phyloP scores from a whole-genome alignment of 2,329 filamentous ascomycete genomes.

The Shiraia bambusicola region DNA sequence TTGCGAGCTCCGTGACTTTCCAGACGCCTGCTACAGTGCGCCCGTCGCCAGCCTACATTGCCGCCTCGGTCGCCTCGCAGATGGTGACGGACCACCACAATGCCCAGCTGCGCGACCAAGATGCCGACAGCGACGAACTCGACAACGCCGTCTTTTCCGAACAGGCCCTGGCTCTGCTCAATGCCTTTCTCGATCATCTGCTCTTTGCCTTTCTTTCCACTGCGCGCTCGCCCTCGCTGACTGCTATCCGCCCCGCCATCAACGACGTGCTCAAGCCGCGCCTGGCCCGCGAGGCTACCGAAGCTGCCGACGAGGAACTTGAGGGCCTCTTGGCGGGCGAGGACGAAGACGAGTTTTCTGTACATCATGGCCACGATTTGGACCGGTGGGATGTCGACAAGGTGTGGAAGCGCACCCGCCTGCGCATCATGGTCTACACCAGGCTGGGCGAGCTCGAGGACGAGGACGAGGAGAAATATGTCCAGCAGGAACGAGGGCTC shows the following conservation, averaged over 20 bases:
- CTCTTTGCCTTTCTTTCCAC: constrained; percentile 85
- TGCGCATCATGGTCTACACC: constrained; percentile 98
- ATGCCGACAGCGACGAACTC: constrained; percentile 60
- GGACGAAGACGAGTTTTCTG: constrained; percentile 46
- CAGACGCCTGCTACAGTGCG: constrained; percentile 68
- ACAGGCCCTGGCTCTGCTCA: constrained; percentile 75
- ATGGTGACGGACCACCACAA: constrained; percentile 89
- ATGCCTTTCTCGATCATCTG: constrained; percentile 90
- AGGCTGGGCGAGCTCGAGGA: constrained; percentile 96
- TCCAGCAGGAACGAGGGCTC: constrained; percentile 68
- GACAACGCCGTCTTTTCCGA: constrained; percentile 73
- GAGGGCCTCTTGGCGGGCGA: constrained; percentile 86
- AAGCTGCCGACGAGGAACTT: constrained; percentile 81
- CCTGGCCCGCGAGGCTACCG: constrained; percentile 80
- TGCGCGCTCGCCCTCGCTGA: constrained; percentile 75
- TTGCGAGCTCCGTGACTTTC: constrained; percentile 53
- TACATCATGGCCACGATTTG: constrained; percentile 31
- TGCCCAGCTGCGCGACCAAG: constrained; percentile 68
- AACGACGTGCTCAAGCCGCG: constrained; percentile 85
- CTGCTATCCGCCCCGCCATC: constrained; percentile 76
- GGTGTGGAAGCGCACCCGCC: constrained; percentile 87
- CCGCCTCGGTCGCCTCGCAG: constrained; percentile 81
- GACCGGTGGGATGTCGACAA: constrained; percentile 85
- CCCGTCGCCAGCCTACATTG: constrained; percentile 84
- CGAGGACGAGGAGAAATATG: constrained; percentile 89